These are phyloP conservation scores for Fusarium sp. DNA, from an alignment of 2,329 filamentous ascomycete species.

Conservation along the genomic window DNA sequence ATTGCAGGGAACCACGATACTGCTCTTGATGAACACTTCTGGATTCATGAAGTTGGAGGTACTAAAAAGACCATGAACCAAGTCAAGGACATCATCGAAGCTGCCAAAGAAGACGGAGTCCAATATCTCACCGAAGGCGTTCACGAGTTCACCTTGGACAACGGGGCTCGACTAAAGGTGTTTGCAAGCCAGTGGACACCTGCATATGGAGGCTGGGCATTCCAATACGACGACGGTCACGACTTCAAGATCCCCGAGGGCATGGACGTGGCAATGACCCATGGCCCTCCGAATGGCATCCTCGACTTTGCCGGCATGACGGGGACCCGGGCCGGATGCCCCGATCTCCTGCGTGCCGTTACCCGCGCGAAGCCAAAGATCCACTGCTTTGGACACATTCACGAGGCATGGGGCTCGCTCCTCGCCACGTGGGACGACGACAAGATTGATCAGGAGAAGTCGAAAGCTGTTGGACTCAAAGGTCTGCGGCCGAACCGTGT, in stretches of 20 bases:
- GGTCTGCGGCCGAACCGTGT: constrained; percentile 37
- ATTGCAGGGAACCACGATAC: constrained; percentile 69
- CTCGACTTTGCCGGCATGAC: constrained; percentile 54
- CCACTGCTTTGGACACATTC: constrained; percentile 71
- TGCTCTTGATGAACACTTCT: constrained; percentile 51
- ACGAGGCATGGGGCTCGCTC: constrained; percentile 69
- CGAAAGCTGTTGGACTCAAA: constrained; percentile 51
- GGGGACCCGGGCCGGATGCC: constrained; percentile 55
- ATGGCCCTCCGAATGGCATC: constrained; percentile 66
- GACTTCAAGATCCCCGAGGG: constrained; percentile 50
- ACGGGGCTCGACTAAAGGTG: constrained; percentile 61
- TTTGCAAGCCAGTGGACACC: constrained; percentile 68
- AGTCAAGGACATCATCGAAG: constrained; percentile 53
- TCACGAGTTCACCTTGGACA: constrained; percentile 59
- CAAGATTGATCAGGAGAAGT: constrained; percentile 57
- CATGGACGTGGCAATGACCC: constrained; percentile 64
- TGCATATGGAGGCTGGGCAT: constrained; percentile 58
- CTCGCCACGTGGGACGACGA: constrained; percentile 61
- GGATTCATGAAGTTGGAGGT: constrained; percentile 10
- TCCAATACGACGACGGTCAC: constrained; percentile 61
- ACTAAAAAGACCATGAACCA: constrained; percentile 46
- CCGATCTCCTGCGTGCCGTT: constrained; percentile 59
- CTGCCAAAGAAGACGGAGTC: constrained; percentile 55
- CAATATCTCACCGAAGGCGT: constrained; percentile 61
- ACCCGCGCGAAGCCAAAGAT: constrained; percentile 57